Base-by-base conservation (phyloP, 441 rosid genomes). In the Hura crepitans region DNA sequence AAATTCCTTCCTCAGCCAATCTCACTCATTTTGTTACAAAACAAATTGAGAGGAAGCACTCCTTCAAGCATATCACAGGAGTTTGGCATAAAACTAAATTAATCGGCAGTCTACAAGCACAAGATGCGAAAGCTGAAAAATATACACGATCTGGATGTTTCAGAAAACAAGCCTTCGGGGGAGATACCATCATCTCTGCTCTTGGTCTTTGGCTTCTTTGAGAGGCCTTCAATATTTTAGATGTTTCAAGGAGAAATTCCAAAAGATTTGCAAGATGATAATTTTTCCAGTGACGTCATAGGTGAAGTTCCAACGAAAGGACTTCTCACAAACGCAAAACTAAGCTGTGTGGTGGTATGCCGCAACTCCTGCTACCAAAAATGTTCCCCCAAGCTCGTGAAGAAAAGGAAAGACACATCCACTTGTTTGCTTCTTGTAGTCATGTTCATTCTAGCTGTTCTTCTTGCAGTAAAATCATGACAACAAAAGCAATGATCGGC, bases 1-100 rank as follows among this genome's bases (percentile, higher is more conserved):
- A 17, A 46, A 70, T 70, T 35, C 84, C 85, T 15, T 25, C 78
- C 9, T 74, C 83, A 3, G 84, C 83, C 30, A 64, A 70, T 37
- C 61, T 62, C 39, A 33, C 30, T 75, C 12, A 0, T 0, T 5
- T 10, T 69, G 59, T 12, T 31, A 3, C 1, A 12, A 4, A 75
- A 75, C 47, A 47, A 18, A 2, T 28, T 75, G 1, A n/a, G 35
- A 20, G 79, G 82, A 42, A 23, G 31, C 33, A 69, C 75, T 11
- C 79, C 75, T 5, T 11, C 27, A 1, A 23, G 47, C 43, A 28
- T 65, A 2, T 46, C 35, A 45, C 58, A 56, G 1, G 1, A 55
- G 47, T 14, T 57, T 81, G 11, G 45, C 77, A 1, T 62, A 28
- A 10, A 81, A 83, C 55, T 66, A 71, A n/a, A 35, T 66, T 3